A percentile compares a stretch with the other conserved stretches of the same genome.
These are phyloP conservation scores for Claviceps pazoutovae DNA, from an alignment of 2,329 filamentous ascomycete species.

Conservation along the genomic window DNA sequence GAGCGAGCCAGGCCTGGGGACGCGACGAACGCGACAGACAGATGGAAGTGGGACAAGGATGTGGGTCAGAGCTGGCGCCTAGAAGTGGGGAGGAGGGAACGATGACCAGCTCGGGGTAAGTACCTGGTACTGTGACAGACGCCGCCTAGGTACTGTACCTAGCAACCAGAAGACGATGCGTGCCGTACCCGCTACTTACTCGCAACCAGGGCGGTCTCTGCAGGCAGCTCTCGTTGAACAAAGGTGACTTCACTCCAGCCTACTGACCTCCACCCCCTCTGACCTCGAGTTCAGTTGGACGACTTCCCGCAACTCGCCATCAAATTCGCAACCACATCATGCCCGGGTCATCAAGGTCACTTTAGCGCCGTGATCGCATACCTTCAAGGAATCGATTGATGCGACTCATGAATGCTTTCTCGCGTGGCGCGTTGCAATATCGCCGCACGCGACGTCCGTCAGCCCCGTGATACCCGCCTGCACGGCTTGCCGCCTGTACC, in stretches of 20 bases:
- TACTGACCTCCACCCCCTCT: constrained; percentile 14
- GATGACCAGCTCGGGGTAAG: constrained; percentile 5
- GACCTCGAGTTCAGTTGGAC: constrained; percentile 13
- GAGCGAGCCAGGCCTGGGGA: constrained; percentile 6
- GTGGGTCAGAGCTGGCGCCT: neutral
- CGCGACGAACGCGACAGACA: constrained; percentile 13
- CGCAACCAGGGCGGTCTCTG: constrained; percentile 2
- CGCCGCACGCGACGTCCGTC: constrained; percentile 32
- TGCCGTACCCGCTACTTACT: neutral
- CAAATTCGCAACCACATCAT: constrained; percentile 25
- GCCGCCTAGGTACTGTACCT: neutral
- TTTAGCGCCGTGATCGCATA: constrained; percentile 28
- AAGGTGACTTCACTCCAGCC: constrained; percentile 17
- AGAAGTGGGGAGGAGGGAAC: constrained; percentile 6
- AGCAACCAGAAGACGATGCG: no score
- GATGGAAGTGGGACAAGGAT: constrained; percentile 6
- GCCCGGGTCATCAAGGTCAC: constrained; percentile 30
- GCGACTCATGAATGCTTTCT: constrained; percentile 28
- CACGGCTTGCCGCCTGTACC: constrained; percentile 5
- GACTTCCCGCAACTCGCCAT: constrained; percentile 20
- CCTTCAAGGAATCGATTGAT: constrained; percentile 21
- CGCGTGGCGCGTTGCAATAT: constrained; percentile 30
- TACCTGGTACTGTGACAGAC: constrained; percentile 8
- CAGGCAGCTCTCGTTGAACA: constrained; percentile 16
- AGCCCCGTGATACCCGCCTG: constrained; percentile 1